Percentiles rank a stretch among this genome's conserved stretches.
Evolutionary conservation across 345 rosid species (phyloP).

Genomic region (Lepidium africanum): DNA sequence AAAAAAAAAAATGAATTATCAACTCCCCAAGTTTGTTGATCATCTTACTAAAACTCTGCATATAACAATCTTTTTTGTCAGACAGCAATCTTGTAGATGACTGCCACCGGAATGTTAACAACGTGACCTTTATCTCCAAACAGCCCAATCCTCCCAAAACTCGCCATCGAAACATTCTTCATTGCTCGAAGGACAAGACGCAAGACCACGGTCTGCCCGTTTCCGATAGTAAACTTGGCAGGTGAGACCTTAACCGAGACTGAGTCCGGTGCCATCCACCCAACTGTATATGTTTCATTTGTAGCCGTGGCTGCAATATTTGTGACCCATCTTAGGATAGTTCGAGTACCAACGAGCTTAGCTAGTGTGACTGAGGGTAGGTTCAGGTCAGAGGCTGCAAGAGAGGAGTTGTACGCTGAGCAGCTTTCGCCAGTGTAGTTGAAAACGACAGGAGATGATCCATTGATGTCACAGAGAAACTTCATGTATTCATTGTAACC

Average conservation of each 20-base stretch:
- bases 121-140: constrained; percentile 69
- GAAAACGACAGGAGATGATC: constrained; percentile 62
- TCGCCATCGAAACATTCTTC: constrained; percentile 38
- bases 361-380: constrained; percentile 81
- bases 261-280: constrained; percentile 72
- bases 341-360: constrained; percentile 44
- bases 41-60: constrained; percentile 7
- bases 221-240: constrained; percentile 42
- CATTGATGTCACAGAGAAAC: constrained; percentile 79
- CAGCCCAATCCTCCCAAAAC: constrained; percentile 78
- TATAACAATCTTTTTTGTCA: constrained; percentile 1
- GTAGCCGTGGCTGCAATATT: constrained; percentile 38
- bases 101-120: constrained; percentile 70
- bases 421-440: constrained; percentile 80
- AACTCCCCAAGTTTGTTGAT: constrained; percentile 14
- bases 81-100: constrained; percentile 36
- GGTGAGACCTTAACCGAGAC: constrained; percentile 66
- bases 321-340: constrained; percentile 47
- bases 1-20: neutral
- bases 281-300: constrained; percentile 58
- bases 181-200: constrained; percentile 39
- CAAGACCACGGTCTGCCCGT: constrained; percentile 50
- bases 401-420: constrained; percentile 37
- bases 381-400: constrained; percentile 60
- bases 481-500: constrained; percentile 76